Conservation (phyloP, 306 rosid genomes). For the Echinosophora koreensis region DNA sequence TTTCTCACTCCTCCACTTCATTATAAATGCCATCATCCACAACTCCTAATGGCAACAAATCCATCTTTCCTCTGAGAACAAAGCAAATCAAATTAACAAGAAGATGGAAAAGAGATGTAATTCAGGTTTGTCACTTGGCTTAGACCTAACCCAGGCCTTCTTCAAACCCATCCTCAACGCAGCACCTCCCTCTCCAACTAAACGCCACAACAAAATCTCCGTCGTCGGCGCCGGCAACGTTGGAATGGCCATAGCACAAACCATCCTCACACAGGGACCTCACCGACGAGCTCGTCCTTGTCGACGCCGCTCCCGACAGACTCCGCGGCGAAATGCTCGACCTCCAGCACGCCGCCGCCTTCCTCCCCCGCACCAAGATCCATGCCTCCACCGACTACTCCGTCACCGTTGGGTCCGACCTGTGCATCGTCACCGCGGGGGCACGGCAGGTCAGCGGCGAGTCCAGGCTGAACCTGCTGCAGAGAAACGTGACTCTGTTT, state of each 20-base stretch:
- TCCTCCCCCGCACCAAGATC: conserved; percentile 91
- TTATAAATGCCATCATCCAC: neutral
- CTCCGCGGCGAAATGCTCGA: conserved; percentile 97
- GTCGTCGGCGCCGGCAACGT: conserved; percentile 92
- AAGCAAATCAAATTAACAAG: too few relatives aligned
- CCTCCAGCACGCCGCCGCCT: conserved; percentile 94
- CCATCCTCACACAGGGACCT: conserved; percentile 90
- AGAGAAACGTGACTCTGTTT: conserved; percentile 79
- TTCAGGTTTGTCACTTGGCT: conserved; percentile 68
- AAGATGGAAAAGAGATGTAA: conserved; percentile 62
- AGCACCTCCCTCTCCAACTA: conserved; percentile 65
- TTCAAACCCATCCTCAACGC: conserved; percentile 68
- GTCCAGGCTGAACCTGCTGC: conserved; percentile 78
- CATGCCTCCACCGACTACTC: conserved; percentile 79
- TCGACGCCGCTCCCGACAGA: conserved; percentile 75
- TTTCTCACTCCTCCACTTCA: too few relatives aligned
- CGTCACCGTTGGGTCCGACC: conserved; percentile 73
- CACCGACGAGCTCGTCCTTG: conserved; percentile 78
- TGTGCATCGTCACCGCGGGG: conserved; percentile 91
- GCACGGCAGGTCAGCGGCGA: conserved; percentile 82
- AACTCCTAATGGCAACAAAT: neutral
- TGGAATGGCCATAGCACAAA: conserved; percentile 98
- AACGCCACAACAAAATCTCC: conserved; percentile 73
- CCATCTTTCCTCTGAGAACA: neutral
- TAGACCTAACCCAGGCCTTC: conserved; percentile 73